Conservation (phyloP, 352 stramenopile species). For the Phytophthora rubi region DNA sequence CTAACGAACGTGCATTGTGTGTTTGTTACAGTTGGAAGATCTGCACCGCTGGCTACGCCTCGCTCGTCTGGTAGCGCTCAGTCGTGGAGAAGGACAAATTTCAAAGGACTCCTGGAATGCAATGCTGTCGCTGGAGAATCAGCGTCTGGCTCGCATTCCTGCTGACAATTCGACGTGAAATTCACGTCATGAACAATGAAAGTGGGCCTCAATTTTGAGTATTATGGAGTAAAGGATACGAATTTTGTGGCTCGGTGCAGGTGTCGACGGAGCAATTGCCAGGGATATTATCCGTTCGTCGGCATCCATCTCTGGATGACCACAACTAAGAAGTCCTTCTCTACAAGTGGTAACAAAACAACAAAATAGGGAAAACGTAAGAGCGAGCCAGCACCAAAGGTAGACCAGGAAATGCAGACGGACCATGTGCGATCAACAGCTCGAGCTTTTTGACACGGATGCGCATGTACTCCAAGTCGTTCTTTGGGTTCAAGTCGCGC, state of each 20-base stretch:
- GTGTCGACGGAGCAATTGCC: neutral
- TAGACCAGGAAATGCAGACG: constrained; percentile 11
- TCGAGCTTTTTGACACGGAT: constrained; percentile 94
- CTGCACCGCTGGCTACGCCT: constrained; percentile 80
- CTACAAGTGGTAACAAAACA: constrained; percentile 33
- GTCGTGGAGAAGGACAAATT: constrained; percentile 60
- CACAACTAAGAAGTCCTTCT: constrained; percentile 94
- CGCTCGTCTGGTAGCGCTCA: constrained; percentile 73
- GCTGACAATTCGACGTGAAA: constrained; percentile 21
- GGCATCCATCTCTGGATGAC: constrained; percentile 94
- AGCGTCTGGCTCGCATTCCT: constrained; percentile 42
- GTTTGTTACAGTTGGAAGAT: constrained; percentile 62
- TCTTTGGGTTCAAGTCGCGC: constrained; percentile 95
- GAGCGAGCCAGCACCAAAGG: neutral
- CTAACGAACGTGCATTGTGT: neutral
- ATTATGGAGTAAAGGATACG: constrained; percentile 17
- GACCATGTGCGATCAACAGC: constrained; percentile 92
- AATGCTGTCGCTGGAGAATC: constrained; percentile 64
- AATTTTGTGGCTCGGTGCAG: constrained; percentile 11
- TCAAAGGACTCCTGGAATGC: constrained; percentile 56
- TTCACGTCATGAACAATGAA: constrained; percentile 13
- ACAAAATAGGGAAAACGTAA: constrained; percentile 3
- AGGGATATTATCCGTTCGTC: constrained; percentile 31
- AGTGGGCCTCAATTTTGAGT: constrained; percentile 16
- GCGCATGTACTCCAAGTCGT: constrained; percentile 94